These are phyloP conservation scores for Balakata baccata DNA, from an alignment of 345 rosid species.

Conservation along the genomic window DNA sequence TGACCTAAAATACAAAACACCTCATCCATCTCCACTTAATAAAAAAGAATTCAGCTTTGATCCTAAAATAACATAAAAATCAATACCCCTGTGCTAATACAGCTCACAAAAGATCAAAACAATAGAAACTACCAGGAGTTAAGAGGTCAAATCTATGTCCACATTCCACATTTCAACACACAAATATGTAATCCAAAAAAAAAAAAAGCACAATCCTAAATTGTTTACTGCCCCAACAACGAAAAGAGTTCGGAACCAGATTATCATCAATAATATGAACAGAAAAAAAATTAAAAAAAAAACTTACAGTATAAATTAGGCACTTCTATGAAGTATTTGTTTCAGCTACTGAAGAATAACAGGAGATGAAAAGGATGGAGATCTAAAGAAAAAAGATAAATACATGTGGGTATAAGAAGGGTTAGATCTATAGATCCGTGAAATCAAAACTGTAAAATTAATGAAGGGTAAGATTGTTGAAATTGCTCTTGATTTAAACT, in stretches of 20 bases:
- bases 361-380: conserved; percentile 41
- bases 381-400: conserved; percentile 49
- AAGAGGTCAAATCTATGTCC: conserved; percentile 25
- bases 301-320: conserved; percentile 35
- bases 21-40: conserved; percentile 13
- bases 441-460: conserved; percentile 21
- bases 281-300: not conserved
- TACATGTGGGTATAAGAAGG: conserved; percentile 35
- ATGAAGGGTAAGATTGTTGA: not conserved
- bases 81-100: conserved; percentile 1
- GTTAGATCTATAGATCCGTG: conserved; percentile 56
- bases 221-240: not conserved
- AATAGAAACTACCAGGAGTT: not conserved
- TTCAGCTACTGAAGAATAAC: conserved; percentile 31
- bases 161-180: conserved; percentile 16
- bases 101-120: conserved; percentile 12
- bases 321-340: conserved; percentile 6
- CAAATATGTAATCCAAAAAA: too few species aligned
- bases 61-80: conserved; percentile 2
- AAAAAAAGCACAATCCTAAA: not conserved
- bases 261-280: conserved; percentile 7
- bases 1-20: conserved; percentile 13
- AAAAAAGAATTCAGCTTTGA: too few species aligned
- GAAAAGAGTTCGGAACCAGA: not conserved
- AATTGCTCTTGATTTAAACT: not conserved